These are phyloP conservation scores for Tetracladium maxilliforme DNA, from an alignment of 2,329 filamentous ascomycete species.

Conservation along the genomic window DNA sequence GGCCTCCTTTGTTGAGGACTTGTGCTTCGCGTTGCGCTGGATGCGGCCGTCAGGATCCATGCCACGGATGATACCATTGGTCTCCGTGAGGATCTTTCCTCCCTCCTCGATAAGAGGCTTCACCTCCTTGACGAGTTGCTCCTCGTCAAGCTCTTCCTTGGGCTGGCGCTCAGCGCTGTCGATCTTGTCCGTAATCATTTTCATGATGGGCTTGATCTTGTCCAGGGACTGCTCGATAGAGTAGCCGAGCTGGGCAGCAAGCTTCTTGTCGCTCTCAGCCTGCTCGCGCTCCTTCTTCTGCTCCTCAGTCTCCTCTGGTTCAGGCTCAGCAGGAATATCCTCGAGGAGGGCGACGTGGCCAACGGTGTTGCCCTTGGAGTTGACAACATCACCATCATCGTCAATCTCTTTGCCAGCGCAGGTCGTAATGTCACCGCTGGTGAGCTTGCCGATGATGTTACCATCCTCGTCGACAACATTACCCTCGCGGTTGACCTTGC, in stretches of 20 bases:
- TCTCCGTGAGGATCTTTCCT: conserved; percentile 66
- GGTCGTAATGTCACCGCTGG: conserved; percentile 48
- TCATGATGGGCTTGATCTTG: conserved; percentile 71
- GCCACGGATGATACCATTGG: conserved; percentile 74
- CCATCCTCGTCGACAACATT: conserved; percentile 43
- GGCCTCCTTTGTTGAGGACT: conserved; percentile 58
- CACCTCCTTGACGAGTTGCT: conserved; percentile 73
- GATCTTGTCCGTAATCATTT: conserved; percentile 72
- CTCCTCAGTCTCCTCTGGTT: conserved; percentile 37
- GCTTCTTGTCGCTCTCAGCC: conserved; percentile 54
- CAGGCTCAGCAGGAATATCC: conserved; percentile 30
- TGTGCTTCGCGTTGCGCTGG: conserved; percentile 71
- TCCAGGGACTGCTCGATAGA: conserved; percentile 71
- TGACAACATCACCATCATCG: conserved; percentile 56
- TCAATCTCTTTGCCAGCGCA: conserved; percentile 57
- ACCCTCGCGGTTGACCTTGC: conserved; percentile 41
- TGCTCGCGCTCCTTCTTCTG: conserved; percentile 39
- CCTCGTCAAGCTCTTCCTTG: conserved; percentile 80
- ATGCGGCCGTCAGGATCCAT: conserved; percentile 84
- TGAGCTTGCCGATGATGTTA: conserved; percentile 50
- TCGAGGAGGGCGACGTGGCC: conserved; percentile 55
- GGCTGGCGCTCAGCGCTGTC: conserved; percentile 67
- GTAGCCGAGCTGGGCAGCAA: conserved; percentile 60
- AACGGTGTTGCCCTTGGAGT: conserved; percentile 49
- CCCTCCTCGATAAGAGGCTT: conserved; percentile 83